Percentiles rank a stretch among this genome's conserved stretches.
phyloP scores from a whole-genome alignment of 768 basidiomycete genomes.

The Crepidotus variabilis region DNA sequence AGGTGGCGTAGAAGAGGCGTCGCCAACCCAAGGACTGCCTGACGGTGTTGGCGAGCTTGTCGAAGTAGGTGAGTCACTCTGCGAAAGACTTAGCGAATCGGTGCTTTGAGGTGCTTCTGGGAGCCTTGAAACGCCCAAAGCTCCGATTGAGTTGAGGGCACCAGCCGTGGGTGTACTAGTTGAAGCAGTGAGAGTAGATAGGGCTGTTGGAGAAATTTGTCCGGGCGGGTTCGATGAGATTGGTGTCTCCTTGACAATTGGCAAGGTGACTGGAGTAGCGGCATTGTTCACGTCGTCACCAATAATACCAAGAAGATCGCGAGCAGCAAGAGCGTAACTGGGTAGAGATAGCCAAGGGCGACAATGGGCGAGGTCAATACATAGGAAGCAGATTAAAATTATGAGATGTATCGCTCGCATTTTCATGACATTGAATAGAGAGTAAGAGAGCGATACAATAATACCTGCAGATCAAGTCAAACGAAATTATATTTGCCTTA shows the following conservation, averaged over 20 bases:
- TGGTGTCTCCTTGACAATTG: neutral
- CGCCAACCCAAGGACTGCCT: conserved; percentile 9
- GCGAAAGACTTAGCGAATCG: neutral
- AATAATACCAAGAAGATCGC: conserved; percentile 4
- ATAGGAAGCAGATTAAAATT: neutral
- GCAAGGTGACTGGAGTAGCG: neutral
- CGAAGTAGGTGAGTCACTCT: neutral
- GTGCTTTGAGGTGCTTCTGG: conserved; percentile 5
- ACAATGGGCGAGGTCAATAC: neutral
- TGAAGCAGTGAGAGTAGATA: neutral
- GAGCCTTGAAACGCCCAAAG: conserved; percentile 6
- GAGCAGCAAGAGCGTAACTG: neutral
- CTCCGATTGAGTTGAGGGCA: neutral
- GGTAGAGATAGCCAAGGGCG: neutral
- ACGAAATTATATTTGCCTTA: no score
- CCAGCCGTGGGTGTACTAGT: no score
- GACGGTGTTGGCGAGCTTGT: conserved; percentile 5
- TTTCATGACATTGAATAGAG: neutral
- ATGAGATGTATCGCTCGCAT: neutral
- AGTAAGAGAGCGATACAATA: neutral
- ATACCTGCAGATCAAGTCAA: no score
- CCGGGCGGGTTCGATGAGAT: neutral
- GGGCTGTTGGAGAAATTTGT: neutral
- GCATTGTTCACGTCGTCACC: neutral
- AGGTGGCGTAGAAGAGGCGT: conserved; percentile 27